Percentiles rank a stretch among this genome's conserved stretches.
Evolutionary conservation across 768 basidiomycete genomes (phyloP).

Genomic region (Russula sp.): DNA sequence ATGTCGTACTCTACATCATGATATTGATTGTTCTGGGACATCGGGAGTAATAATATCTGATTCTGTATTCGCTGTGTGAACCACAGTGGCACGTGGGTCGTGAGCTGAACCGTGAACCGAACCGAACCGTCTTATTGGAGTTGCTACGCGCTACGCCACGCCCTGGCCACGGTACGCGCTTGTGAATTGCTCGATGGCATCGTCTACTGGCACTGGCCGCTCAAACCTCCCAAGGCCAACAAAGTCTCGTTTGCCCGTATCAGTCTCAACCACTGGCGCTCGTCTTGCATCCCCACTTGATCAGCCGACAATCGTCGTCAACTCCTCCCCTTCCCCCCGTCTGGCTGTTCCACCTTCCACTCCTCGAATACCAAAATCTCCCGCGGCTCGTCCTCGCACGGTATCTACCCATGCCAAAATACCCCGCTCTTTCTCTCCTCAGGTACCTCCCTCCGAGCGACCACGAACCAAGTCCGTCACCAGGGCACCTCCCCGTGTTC

Average conservation of each 20-base stretch:
- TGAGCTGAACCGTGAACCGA: too few relatives aligned
- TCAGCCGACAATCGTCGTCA: not conserved
- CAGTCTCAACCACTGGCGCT: not conserved
- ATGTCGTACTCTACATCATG: too few relatives aligned
- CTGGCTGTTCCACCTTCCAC: not conserved
- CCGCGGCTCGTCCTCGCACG: constrained; percentile 1
- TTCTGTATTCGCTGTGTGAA: too few relatives aligned
- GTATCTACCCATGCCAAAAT: constrained; percentile 1
- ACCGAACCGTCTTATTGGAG: too few relatives aligned
- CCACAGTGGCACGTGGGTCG: too few relatives aligned
- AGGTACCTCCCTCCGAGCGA: not conserved
- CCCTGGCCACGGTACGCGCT: too few relatives aligned
- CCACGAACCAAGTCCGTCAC: not conserved
- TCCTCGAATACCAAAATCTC: constrained; percentile 3
- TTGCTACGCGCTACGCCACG: too few relatives aligned
- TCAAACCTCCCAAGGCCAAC: constrained; percentile 1
- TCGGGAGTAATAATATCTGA: too few relatives aligned
- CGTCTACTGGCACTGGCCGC: not conserved
- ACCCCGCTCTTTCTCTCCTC: not conserved
- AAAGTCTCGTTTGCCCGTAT: constrained; percentile 13
- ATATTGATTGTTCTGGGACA: too few relatives aligned
- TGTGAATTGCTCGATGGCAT: not conserved
- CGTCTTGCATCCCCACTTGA: not conserved
- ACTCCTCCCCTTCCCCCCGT: not conserved
- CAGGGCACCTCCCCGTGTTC: not conserved